Conservation (phyloP, 1,139 yeast genomes). For the Eremothecium coryli region DNA sequence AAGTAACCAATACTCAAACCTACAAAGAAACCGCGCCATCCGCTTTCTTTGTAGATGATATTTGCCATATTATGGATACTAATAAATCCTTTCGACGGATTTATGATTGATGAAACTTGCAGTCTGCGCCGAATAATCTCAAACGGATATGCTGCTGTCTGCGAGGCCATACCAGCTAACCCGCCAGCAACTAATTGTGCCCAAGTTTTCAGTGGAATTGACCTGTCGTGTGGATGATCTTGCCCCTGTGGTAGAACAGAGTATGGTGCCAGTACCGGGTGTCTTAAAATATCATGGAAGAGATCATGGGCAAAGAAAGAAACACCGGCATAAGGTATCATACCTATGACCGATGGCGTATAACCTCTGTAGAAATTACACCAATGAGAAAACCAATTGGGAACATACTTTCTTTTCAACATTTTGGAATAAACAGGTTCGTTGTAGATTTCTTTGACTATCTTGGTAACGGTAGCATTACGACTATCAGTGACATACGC, state of each 20-base stretch:
- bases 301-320: conserved; percentile 90
- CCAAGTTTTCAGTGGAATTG: conserved; percentile 72
- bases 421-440: conserved; percentile 45
- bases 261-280: conserved; percentile 42
- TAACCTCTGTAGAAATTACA: conserved; percentile 89
- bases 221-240: conserved; percentile 6
- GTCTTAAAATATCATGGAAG: conserved; percentile 75
- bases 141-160: conserved; percentile 94
- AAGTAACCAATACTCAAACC: conserved; percentile 92
- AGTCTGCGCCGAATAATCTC: conserved; percentile 90
- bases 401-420: conserved; percentile 25
- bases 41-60: conserved; percentile 56
- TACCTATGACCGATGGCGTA: conserved; percentile 86
- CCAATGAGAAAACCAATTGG: conserved; percentile 31
- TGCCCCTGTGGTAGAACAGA: conserved; percentile 37
- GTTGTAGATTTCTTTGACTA: conserved; percentile 46
- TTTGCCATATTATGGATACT: conserved; percentile 37
- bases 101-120: conserved; percentile 85
- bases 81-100: conserved; percentile 39
- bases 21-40: conserved; percentile 79
- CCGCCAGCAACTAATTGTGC: conserved; percentile 96
- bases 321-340: conserved; percentile 97
- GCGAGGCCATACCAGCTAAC: conserved; percentile 86
- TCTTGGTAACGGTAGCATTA: conserved; percentile 47
- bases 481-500: conserved; percentile 70